Conservation (phyloP, 176 grass and related monocot species). For the Aegilops longissima region DNA sequence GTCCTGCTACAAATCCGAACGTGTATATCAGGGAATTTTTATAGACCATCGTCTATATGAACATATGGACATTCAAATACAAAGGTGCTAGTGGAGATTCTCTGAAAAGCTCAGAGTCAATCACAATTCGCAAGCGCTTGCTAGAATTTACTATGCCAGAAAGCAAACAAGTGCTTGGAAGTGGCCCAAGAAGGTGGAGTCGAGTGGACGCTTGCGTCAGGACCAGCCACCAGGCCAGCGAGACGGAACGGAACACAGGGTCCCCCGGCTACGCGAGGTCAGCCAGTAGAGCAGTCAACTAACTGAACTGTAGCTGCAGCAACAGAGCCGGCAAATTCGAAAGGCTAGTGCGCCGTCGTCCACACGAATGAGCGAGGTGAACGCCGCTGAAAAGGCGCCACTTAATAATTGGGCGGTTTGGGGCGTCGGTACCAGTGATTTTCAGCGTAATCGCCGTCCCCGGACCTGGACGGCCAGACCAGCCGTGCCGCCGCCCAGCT, state of each 20-base stretch:
- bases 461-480: background rate
- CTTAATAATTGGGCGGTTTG: conserved; percentile 24
- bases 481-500: background rate
- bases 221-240: background rate
- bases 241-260: background rate
- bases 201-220: too few relatives aligned
- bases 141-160: too few relatives aligned
- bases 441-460: conserved; percentile 2
- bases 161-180: too few relatives aligned
- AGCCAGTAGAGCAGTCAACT: background rate
- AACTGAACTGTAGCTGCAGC: background rate
- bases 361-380: too few relatives aligned
- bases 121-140: too few relatives aligned
- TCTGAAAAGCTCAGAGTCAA: too few relatives aligned
- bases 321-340: background rate
- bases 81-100: too few relatives aligned
- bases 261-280: background rate
- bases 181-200: too few relatives aligned
- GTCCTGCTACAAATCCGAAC: too few relatives aligned
- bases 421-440: conserved; percentile 30
- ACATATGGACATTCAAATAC: too few relatives aligned
- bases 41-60: too few relatives aligned
- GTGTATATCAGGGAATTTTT: too few relatives aligned
- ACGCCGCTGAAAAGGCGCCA: background rate
- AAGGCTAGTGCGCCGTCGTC: background rate